Evolutionary conservation across 352 stramenopile species (phyloP).

Genomic region (Phytophthora crassamura): DNA sequence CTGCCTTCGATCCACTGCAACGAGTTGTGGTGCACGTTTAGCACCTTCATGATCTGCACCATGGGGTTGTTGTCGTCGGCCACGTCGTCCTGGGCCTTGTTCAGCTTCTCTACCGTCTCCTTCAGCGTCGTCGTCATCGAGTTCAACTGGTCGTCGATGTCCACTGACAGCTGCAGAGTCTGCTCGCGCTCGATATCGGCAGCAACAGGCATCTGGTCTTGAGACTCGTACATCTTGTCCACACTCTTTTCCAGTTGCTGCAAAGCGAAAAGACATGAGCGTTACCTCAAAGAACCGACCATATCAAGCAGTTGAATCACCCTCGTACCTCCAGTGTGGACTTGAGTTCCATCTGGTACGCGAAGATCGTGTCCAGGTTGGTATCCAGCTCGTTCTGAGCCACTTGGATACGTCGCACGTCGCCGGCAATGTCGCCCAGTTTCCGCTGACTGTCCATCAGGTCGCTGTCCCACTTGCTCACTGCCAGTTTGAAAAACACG

Average conservation of each 20-base stretch:
- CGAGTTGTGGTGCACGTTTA: conserved; percentile 91
- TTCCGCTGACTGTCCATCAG: conserved; percentile 89
- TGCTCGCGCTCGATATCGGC: conserved; percentile 89
- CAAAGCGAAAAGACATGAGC: neutral
- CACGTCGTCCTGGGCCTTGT: conserved; percentile 79
- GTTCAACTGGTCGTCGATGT: conserved; percentile 89
- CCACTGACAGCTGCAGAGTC: conserved; percentile 85
- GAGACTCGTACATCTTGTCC: conserved; percentile 90
- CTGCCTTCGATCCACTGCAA: conserved; percentile 88
- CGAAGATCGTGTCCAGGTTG: conserved; percentile 89
- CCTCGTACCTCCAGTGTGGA: conserved; percentile 79
- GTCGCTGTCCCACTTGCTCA: conserved; percentile 87
- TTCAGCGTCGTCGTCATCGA: conserved; percentile 89
- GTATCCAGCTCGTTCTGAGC: conserved; percentile 87
- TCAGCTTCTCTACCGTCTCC: conserved; percentile 88
- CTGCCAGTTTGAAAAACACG: conserved; percentile 34
- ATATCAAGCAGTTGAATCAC: neutral
- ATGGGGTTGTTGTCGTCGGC: conserved; percentile 80
- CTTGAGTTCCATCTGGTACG: conserved; percentile 91
- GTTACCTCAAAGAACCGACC: neutral
- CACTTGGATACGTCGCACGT: conserved; percentile 86
- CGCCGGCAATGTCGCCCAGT: conserved; percentile 81
- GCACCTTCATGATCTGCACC: conserved; percentile 90
- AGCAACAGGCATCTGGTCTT: conserved; percentile 85
- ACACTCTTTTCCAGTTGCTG: conserved; percentile 90